Evolutionary conservation across 352 stramenopile species (phyloP), one percentile per base, ranked within the genome.

Genomic region (Phytophthora multivora): DNA sequence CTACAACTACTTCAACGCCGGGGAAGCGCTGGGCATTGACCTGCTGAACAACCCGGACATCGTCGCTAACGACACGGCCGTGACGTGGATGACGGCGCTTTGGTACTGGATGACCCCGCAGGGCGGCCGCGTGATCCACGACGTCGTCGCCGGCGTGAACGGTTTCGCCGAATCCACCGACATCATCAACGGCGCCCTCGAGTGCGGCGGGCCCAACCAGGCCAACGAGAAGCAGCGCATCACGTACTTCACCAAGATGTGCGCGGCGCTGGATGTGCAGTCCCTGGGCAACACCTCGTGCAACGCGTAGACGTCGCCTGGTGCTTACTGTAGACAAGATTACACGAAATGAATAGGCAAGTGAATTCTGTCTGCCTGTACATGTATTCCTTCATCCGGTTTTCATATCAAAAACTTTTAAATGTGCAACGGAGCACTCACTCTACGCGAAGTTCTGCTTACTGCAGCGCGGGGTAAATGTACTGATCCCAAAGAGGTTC

Each of bases 401-500:
- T 23, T 23, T 16, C n/a, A 43, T 18, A 23, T 58, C 15, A 2
- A 25, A 49, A 49, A 26, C 18, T 43, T 31, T 43, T 31, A 6
- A 31, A 31, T 6, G 28, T 33, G 28, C 28, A 33, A 33, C 13
- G 28, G 11, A 33, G 28, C 28, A 33, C 28, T 33, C 28, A 33
- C 28, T 33, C 28, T 33, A 33, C 9, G 28, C 11, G 10, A 9
- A 30, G 26, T 5, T 30, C 26, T 39, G 10, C 35, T 40, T 41
- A 49, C 25, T 66, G 49, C 41, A 66, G 23, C 8, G 58, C 23
- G 4, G 48, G 58, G 42, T 88, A 79, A 25, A 90, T 60, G 72
- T 97, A 98, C 68, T 97, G 79, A 72, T 99, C 91, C 53, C 68
- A 73, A 77, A 98, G 93, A 21, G 69, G 77, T 59, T 91, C 83